Conservation (phyloP, 345 rosid genomes). For the Brassica cretica region DNA sequence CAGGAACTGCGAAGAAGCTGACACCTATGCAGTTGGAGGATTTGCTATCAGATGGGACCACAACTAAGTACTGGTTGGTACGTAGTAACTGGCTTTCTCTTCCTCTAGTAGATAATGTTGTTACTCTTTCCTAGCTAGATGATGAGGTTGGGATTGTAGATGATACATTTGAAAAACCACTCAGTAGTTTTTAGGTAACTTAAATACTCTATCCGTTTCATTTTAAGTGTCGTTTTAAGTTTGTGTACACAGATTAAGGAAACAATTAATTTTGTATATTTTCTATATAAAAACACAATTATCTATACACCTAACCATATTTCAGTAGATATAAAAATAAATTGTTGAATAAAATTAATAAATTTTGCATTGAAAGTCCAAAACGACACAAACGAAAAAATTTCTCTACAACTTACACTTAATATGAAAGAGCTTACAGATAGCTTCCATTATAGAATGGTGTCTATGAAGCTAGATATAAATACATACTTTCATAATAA, state of each 20-base stretch:
- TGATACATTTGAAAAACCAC: background rate
- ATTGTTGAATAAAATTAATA: no score
- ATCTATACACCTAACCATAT: no score
- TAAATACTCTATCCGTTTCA: background rate
- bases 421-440: background rate
- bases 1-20: constrained; percentile 65
- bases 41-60: constrained; percentile 68
- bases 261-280: no score
- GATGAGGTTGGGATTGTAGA: background rate
- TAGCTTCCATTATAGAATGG: background rate
- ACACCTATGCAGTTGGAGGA: constrained; percentile 91
- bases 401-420: no score
- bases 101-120: background rate
- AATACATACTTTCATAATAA: background rate
- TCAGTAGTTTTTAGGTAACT: background rate
- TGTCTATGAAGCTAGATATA: constrained; percentile 6
- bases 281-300: no score
- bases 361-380: no score
- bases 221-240: no score
- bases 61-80: constrained; percentile 91
- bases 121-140: background rate
- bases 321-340: no score
- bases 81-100: constrained; percentile 39
- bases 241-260: no score
- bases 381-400: no score